Evolutionary conservation across 2,329 filamentous ascomycete species (phyloP), one percentile per base, ranked within the genome.

Genomic region (Neopestalotiopsis sp.): DNA sequence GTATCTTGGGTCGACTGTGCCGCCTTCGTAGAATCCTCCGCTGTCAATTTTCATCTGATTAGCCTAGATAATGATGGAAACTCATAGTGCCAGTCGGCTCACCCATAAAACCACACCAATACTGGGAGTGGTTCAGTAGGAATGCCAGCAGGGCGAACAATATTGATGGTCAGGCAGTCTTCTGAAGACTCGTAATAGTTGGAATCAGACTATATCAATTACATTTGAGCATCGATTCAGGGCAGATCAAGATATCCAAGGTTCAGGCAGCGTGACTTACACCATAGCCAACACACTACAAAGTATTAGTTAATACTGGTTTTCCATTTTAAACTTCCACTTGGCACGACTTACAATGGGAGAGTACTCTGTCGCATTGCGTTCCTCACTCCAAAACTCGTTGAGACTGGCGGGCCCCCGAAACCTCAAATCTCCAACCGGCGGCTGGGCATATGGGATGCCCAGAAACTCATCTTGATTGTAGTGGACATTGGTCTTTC

Each of bases 41-140:
- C 57, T 59, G 20, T 14, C 2, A 24, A 5, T 24, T 3, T 59
- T 3, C 24, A 14, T 20, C 3, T 53, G 3, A 9, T 17, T n/a
- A 53, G 17, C 14, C 17, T 5, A 3, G 17, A n/a, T 13, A 10
- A 14, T 5, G 5, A 20, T 32, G 7, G 4, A 28, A 10, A 59
- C 13, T 5, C 30, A 30, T 1, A 5, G 4, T 12, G 3, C 4
- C 57, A 24, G 57, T 17, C 20, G 13, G 24, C 57, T 59, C 24
- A 59, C 57, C 87, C 83, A 71, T 90, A 87, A 30, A 92, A 88
- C 89, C 89, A 92, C 1, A 82, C 76, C 0, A 81, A 67, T 57
- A 86, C 83, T 1, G 83, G 83, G 2, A 84, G 74, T 0, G 74
- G 77, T 9, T 78, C 74, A 14, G 75, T 71, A 1, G 73, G 67